Evolutionary conservation across 2,329 filamentous ascomycete species (phyloP).

Genomic region (Rutstroemia sp.): DNA sequence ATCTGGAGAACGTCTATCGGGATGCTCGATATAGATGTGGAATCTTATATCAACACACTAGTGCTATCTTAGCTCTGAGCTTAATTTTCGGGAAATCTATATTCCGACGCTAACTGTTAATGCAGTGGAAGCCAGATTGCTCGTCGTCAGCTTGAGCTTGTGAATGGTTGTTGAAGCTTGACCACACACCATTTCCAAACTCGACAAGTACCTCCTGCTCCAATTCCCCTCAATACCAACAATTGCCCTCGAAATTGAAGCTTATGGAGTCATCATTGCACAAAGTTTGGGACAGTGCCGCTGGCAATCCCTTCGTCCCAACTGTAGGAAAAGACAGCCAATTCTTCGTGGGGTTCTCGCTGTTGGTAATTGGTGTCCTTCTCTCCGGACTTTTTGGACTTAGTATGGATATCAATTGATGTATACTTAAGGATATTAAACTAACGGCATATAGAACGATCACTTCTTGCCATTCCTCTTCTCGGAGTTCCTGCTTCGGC

Average conservation of each 20-base stretch:
- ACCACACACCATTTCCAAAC: background rate
- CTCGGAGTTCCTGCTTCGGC: constrained; percentile 82
- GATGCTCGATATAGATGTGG: background rate
- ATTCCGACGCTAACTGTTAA: constrained; percentile 11
- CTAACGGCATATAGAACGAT: constrained; percentile 57
- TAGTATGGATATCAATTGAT: constrained; percentile 49
- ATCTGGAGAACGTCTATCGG: background rate
- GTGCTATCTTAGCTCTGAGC: constrained; percentile 12
- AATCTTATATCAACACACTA: constrained; percentile 1
- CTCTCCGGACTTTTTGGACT: constrained; percentile 76
- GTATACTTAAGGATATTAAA: background rate
- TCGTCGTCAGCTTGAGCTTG: constrained; percentile 12
- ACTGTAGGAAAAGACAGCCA: constrained; percentile 74
- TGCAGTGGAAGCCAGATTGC: constrained; percentile 16
- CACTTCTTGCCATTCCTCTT: constrained; percentile 65
- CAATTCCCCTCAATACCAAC: background rate
- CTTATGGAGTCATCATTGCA: constrained; percentile 76
- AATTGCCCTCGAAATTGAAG: constrained; percentile 13
- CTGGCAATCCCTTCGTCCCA: constrained; percentile 77
- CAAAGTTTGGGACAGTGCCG: constrained; percentile 89
- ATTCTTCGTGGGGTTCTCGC: constrained; percentile 70
- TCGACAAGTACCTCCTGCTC: background rate
- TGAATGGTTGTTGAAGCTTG: background rate
- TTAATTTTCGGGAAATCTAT: constrained; percentile 14
- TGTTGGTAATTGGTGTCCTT: constrained; percentile 65